A percentile compares a stretch with the other conserved stretches of the same genome.
Evolutionary conservation across 352 stramenopile species (phyloP).

Genomic region (Phytophthora constricta): DNA sequence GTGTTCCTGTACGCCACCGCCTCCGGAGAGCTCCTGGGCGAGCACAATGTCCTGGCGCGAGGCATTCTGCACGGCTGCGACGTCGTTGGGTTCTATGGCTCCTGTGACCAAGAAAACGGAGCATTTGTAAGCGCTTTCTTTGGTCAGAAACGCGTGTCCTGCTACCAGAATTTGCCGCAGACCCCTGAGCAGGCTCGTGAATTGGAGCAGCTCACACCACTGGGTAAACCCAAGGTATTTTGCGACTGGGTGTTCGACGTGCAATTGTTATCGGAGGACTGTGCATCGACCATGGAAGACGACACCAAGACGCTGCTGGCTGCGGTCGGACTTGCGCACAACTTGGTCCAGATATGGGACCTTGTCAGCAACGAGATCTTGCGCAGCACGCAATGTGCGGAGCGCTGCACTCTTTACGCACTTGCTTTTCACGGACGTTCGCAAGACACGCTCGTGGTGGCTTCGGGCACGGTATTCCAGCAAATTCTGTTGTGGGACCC

Average conservation of each 20-base stretch:
- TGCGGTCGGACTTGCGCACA: constrained; percentile 83
- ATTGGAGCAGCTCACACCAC: constrained; percentile 28
- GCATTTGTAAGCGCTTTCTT: constrained; percentile 65
- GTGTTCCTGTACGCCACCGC: constrained; percentile 71
- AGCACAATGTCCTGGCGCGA: constrained; percentile 55
- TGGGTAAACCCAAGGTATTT: constrained; percentile 69
- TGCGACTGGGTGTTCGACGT: constrained; percentile 89
- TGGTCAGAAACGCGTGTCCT: constrained; percentile 80
- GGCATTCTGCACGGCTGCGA: constrained; percentile 84
- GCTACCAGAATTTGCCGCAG: constrained; percentile 59
- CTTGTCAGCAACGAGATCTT: constrained; percentile 48
- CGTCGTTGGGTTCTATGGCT: constrained; percentile 16
- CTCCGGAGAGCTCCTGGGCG: constrained; percentile 51
- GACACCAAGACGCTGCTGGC: constrained; percentile 38
- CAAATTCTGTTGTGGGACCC: constrained; percentile 86
- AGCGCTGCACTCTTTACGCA: constrained; percentile 86
- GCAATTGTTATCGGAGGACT: constrained; percentile 53
- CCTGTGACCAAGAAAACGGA: constrained; percentile 4
- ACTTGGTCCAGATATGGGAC: constrained; percentile 86
- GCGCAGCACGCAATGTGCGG: constrained; percentile 68
- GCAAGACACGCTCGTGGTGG: constrained; percentile 66
- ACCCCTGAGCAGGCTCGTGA: constrained; percentile 23
- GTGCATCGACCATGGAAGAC: constrained; percentile 8
- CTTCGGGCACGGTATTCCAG: constrained; percentile 87
- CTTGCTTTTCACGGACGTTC: constrained; percentile 79